phyloP scores from a whole-genome alignment of 306 rosid genomes.

The Hippophae gyantsensis region DNA sequence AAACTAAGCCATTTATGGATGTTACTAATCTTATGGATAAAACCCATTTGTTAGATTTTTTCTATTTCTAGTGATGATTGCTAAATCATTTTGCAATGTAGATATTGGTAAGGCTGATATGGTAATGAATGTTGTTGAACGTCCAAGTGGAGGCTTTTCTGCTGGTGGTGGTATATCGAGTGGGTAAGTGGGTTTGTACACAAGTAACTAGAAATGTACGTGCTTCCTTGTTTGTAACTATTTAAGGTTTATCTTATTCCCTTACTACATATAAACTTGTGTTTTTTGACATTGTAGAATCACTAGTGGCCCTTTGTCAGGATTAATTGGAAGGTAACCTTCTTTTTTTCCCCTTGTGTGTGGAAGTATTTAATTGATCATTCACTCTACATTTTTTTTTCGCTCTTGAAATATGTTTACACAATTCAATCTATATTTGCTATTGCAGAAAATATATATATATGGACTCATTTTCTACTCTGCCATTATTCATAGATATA shows the following conservation, averaged over 20 bases:
- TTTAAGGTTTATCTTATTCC: background rate
- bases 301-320: slow-evolving; percentile 73
- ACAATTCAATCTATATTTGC: too few relatives aligned
- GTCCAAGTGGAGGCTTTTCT: slow-evolving; percentile 98
- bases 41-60: too few relatives aligned
- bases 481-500: too few relatives aligned
- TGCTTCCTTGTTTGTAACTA: background rate
- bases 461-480: too few relatives aligned
- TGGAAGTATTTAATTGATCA: too few relatives aligned
- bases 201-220: slow-evolving; percentile 1
- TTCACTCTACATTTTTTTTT: too few relatives aligned
- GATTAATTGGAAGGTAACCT: slow-evolving; percentile 89
- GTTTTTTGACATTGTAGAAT: slow-evolving; percentile 39
- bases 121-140: slow-evolving; percentile 94
- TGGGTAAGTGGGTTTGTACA: slow-evolving; percentile 54
- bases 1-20: too few relatives aligned
- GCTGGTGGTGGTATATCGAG: slow-evolving; percentile 99
- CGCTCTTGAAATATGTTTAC: too few relatives aligned
- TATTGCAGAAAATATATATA: too few relatives aligned
- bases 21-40: too few relatives aligned
- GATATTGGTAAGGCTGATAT: slow-evolving; percentile 93
- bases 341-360: background rate
- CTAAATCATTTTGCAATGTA: slow-evolving; percentile 20
- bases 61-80: too few relatives aligned
- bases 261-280: slow-evolving; percentile 23